These are phyloP conservation scores for Spiromastix sp. DNA, from an alignment of 2,329 filamentous ascomycete species.

Conservation along the genomic window DNA sequence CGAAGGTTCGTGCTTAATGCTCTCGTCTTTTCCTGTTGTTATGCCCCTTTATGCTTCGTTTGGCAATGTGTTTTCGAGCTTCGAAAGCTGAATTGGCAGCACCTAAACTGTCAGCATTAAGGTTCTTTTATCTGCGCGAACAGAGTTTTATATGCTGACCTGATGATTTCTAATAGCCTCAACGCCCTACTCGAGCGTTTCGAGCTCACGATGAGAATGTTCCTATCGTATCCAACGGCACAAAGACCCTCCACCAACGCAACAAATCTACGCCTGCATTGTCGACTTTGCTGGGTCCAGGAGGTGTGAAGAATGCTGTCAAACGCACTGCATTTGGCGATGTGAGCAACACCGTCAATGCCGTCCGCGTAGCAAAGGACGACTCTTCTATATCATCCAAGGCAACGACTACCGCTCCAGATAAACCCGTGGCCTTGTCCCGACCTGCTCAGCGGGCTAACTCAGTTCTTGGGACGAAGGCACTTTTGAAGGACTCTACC, in stretches of 20 bases:
- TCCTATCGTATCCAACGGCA: slow-evolving; percentile 34
- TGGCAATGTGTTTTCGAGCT: background rate
- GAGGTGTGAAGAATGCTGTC: slow-evolving; percentile 51
- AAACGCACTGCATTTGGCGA: slow-evolving; percentile 77
- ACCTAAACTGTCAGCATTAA: no score
- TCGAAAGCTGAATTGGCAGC: background rate
- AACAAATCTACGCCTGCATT: slow-evolving; percentile 67
- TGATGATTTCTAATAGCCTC: slow-evolving; percentile 45
- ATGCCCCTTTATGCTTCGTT: background rate
- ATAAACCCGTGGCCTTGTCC: slow-evolving; percentile 35
- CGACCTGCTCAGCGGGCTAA: slow-evolving; percentile 55
- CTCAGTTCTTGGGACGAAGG: slow-evolving; percentile 29
- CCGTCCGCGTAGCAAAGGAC: slow-evolving; percentile 39
- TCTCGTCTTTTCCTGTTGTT: background rate
- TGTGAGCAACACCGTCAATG: slow-evolving; percentile 57
- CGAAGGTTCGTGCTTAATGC: slow-evolving; percentile 30
- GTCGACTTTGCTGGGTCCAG: slow-evolving; percentile 43
- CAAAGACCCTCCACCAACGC: slow-evolving; percentile 61
- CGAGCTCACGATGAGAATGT: slow-evolving; percentile 63
- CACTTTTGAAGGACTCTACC: slow-evolving; percentile 24
- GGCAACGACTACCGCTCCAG: slow-evolving; percentile 23
- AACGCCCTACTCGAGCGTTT: slow-evolving; percentile 51
- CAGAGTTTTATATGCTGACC: background rate
- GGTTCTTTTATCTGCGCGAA: no score
- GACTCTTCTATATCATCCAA: slow-evolving; percentile 44